Evolutionary conservation across 225 moss, liverwort and hornwort genomes (phyloP).

Genomic region (Ulota crispa): DNA sequence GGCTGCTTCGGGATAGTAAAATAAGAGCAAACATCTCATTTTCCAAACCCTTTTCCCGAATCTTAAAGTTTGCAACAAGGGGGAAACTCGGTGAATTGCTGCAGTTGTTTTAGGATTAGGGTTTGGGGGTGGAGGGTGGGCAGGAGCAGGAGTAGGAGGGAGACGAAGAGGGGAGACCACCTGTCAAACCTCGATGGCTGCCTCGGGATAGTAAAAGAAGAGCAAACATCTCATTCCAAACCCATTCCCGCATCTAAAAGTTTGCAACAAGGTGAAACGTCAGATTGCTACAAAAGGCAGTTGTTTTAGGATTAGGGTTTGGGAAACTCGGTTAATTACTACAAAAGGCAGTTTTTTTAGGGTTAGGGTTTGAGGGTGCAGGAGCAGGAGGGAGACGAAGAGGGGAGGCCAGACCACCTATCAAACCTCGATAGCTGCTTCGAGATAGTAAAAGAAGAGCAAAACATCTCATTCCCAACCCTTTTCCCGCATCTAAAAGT

Average conservation of each 20-base stretch:
- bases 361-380: too few relatives aligned
- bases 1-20: conserved; percentile 83
- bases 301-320: too few relatives aligned
- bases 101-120: too few relatives aligned
- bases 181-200: conserved; percentile 41
- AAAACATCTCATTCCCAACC: conserved; percentile 80
- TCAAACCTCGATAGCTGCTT: conserved; percentile 54
- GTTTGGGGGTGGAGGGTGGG: too few relatives aligned
- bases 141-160: not conserved
- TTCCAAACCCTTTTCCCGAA: conserved; percentile 88
- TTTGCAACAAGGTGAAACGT: too few relatives aligned
- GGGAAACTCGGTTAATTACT: too few relatives aligned
- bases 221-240: conserved; percentile 54
- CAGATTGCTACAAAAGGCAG: too few relatives aligned
- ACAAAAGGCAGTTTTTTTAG: too few relatives aligned
- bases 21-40: conserved; percentile 54
- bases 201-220: conserved; percentile 84
- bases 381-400: not conserved
- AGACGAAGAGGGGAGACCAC: not conserved
- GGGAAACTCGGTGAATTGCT: too few relatives aligned
- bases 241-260: conserved; percentile 58
- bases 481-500: conserved; percentile 52
- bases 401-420: too few relatives aligned
- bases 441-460: conserved; percentile 84
- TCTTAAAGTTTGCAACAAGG: too few relatives aligned